A percentile compares a stretch with the other conserved stretches of the same genome.
These are phyloP conservation scores for Albugo candida DNA, from an alignment of 352 stramenopile species.

Conservation along the genomic window DNA sequence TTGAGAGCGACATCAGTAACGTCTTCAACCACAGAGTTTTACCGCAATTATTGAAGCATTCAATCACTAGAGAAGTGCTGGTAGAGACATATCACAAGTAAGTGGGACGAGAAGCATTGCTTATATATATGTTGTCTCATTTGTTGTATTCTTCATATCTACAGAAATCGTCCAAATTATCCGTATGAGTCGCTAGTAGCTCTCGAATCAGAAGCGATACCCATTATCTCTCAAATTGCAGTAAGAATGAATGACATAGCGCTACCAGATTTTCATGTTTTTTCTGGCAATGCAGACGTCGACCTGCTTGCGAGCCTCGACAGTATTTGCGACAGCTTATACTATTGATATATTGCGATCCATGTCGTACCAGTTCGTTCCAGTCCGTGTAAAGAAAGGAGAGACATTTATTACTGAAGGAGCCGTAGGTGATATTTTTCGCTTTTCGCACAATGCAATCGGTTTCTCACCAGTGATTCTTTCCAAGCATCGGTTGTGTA, in stretches of 20 bases:
- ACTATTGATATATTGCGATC: slow-evolving; percentile 56
- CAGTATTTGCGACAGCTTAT: slow-evolving; percentile 62
- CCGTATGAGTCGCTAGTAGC: slow-evolving; percentile 24
- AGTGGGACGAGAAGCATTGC: neutral
- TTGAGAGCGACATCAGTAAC: slow-evolving; percentile 16
- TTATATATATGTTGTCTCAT: neutral
- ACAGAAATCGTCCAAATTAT: slow-evolving; percentile 27
- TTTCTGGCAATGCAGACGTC: slow-evolving; percentile 22
- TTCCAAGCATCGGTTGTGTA: slow-evolving; percentile 51
- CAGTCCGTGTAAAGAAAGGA: slow-evolving; percentile 21
- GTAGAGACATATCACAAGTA: slow-evolving; percentile 55
- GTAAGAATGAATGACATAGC: slow-evolving; percentile 12
- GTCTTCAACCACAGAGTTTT: slow-evolving; percentile 36
- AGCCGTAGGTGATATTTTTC: slow-evolving; percentile 21
- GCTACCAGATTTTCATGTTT: neutral
- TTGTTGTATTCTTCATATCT: slow-evolving; percentile 4
- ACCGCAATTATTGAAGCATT: slow-evolving; percentile 28
- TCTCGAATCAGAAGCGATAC: slow-evolving; percentile 20
- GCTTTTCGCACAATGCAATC: neutral
- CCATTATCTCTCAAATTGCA: slow-evolving; percentile 50
- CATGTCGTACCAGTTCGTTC: slow-evolving; percentile 60
- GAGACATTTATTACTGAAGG: slow-evolving; percentile 46
- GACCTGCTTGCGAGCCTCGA: slow-evolving; percentile 59
- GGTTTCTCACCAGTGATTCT: neutral
- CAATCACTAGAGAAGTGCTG: slow-evolving; percentile 50